Base-by-base conservation (phyloP, 768 basidiomycete species). In the Suillus clintonianus region DNA sequence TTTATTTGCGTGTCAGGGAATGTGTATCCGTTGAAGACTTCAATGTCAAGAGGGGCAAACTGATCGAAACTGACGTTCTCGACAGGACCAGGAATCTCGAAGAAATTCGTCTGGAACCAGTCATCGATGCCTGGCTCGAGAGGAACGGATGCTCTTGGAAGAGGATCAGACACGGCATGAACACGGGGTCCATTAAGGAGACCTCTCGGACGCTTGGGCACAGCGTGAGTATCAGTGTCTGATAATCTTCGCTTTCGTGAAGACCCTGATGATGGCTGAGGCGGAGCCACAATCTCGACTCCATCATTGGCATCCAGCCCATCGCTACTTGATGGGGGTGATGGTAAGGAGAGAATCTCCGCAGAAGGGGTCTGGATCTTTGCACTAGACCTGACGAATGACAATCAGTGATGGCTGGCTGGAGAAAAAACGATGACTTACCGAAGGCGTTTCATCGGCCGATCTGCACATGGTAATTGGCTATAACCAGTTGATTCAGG, bases 211-310 rank as follows among this genome's bases (percentile, higher is more conserved):
- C 73, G 74, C 42, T 81, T 80, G 1, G 71, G 41, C 41, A 64
- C n/a, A 1, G 45, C 39, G 0, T 64, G 42, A 2, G 43, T 50
- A 9, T 74, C 76, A 3, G 70, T 62, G 13, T 79, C 76, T 2
- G 81, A 82, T 14, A 79, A 55, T 5, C 77, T 72, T 43, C 81
- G 78, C 64, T 82, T 82, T 53, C 63, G 65, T 1, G 68, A 67
- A 63, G 59, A 45, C n/a, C 41, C n/a, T 53, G 30, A 32, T 32
- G 22, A 4, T 17, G 15, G 10, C 0, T 55, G 61, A 42, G 48
- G 27, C 2, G 43, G 50, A 24, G 59, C n/a, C 7, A 63, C 8
- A 3, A n/a, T 24, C 10, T 64, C n/a, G 27, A 62, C 55, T 3
- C n/a, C 48, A 13, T 42, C 19, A 4, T 22, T 60, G n/a, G 32